Evolutionary conservation across 768 basidiomycete species (phyloP).

Genomic region (Tubosaeta sp.): DNA sequence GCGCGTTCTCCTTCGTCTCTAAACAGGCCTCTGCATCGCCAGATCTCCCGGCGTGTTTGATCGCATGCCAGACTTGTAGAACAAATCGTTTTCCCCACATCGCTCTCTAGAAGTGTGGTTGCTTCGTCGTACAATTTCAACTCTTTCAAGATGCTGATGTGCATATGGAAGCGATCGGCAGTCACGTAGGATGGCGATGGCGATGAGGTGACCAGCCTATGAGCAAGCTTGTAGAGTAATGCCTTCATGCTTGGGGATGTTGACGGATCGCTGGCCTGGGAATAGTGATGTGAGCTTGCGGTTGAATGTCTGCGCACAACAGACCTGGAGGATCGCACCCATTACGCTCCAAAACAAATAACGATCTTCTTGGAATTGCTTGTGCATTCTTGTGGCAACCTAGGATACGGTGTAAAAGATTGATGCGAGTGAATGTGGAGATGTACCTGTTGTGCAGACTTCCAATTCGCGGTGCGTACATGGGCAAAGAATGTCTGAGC

Average conservation of each 20-base stretch:
- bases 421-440: not conserved
- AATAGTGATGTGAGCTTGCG: slow-evolving; percentile 8
- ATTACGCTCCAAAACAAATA: slow-evolving; percentile 84
- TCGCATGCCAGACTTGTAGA: slow-evolving; percentile 69
- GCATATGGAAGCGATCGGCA: slow-evolving; percentile 76
- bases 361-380: slow-evolving; percentile 76
- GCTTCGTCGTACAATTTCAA: slow-evolving; percentile 69
- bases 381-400: slow-evolving; percentile 80
- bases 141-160: slow-evolving; percentile 67
- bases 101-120: slow-evolving; percentile 60
- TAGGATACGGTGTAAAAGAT: slow-evolving; percentile 25
- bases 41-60: slow-evolving; percentile 70
- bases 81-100: slow-evolving; percentile 64
- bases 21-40: slow-evolving; percentile 50
- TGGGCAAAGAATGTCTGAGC: slow-evolving; percentile 84
- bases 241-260: slow-evolving; percentile 61
- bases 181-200: slow-evolving; percentile 58
- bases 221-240: slow-evolving; percentile 73
- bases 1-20: slow-evolving; percentile 63
- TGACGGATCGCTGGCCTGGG: slow-evolving; percentile 65
- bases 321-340: slow-evolving; percentile 74
- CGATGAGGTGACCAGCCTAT: slow-evolving; percentile 63
- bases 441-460: slow-evolving; percentile 74
- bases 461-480: slow-evolving; percentile 77
- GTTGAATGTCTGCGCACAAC: slow-evolving; percentile 1